Base-by-base conservation (phyloP, 768 basidiomycete genomes). In the Pholiota molesta region DNA sequence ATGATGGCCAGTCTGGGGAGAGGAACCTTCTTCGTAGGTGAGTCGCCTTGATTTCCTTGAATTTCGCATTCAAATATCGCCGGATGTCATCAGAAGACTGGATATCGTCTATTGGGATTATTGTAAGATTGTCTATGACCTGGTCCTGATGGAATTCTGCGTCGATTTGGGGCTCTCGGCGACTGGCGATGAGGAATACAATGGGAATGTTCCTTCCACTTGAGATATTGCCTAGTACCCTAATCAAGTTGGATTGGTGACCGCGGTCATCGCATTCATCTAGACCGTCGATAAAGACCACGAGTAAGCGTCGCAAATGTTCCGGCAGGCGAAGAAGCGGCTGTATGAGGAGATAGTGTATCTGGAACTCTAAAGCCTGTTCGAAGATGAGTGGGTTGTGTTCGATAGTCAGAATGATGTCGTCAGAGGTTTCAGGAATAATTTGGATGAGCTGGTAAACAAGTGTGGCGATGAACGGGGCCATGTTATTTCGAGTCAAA, bases 101-200 rank as follows among this genome's bases (percentile, higher is more conserved):
- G 45, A 47, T 29, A 10, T 60, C 31, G 17, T 63, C 60, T 11
- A 66, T 47, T 5, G 60, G 33, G 1, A 60, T 28, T 23, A 40
- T 31, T 7, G 11, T 39, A 7, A 55, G 47, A 3, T 55, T 31
- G 5, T 26, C 10, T 5, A 23, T n/a, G 1, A 54, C 21, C 0
- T 26, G 21, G 13, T 39, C 44, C 26, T 51, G 19, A 5, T 16
- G 29, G 49, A 66, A 62, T 1, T 47, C n/a, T 26, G 31, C 17
- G 1, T 10, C 5, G 29, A 66, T 64, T 3, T 62, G 53, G 5
- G 21, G 40, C n/a, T 64, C 61, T 7, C 57, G 60, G 16, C 62
- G 62, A 10, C 66, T 64, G 13, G 57, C 37, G 11, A 66, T 33
- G 19, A 66, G 39, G 33, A 64, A 55, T n/a, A 59, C 9, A n/a